Base-by-base conservation (phyloP, 139 green algal species). In the Coelastrella sp. region DNA sequence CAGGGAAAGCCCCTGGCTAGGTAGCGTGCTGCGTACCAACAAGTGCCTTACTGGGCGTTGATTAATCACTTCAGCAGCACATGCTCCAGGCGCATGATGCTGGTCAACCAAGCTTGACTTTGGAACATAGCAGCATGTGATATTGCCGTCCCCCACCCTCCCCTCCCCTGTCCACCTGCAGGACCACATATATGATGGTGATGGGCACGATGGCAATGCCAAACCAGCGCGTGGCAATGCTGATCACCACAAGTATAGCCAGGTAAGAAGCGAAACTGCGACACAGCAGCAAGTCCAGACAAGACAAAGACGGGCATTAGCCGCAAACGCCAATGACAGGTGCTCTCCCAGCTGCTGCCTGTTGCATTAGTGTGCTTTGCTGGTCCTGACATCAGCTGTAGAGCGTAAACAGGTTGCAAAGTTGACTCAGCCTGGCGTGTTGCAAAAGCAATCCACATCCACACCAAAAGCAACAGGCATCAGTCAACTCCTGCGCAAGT, bases 171-270 rank as follows among this genome's bases (percentile, higher is more conserved):
- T 24, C 19, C 61, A 90, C 63, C 87, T 97, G 95, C 14, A 98
- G 78, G 58, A 96, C 84, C 82, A 96, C 95, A 93, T 98, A 98
- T 57, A 98, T 89, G 19, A 97, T 80, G 27, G 93, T 96, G 78
- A 98, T 92, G 6, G 96, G 96, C 9, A 92, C 61, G 56, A 96
- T 78, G 20, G 93, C 94, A 24, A 95, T 91, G 63, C 88, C 93
- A 88, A 96, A 96, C 94, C 94, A 96, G 17, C 90, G 85, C 12
- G 94, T 95, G 17, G 94, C 90, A 70, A 95, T 90, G 19, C 92
- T 91, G 68, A 99, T 96, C 70, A 98, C 91, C 12, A 95, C 76
- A 59, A 98, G 92, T 20, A 95, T 97, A n/a, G 95, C 56, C 11
- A 97, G 87, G 85, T 95, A 94, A 8, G 88, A 91, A 63, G 92